Base-by-base conservation (phyloP, 1,284 basidiomycete species). In the Vanrija pseudolonga region DNA sequence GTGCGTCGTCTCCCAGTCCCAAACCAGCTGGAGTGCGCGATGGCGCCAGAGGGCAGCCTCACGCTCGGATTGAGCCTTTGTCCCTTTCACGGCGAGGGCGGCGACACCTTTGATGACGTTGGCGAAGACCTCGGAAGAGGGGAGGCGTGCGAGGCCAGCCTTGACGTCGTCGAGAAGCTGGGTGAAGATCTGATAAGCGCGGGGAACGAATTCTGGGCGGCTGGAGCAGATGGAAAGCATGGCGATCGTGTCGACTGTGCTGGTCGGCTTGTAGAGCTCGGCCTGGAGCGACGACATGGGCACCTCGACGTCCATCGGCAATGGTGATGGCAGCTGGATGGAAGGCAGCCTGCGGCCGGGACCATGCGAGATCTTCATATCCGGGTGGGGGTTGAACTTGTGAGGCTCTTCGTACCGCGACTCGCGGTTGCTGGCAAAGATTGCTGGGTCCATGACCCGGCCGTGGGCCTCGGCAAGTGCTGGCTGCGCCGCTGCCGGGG, bases 191-290 rank as follows among this genome's bases (percentile, higher is more conserved):
- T 71, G 66, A 47, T 67, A 74, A 0, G 69, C 75, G 49, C 75
- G 54, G 3, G 72, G 71, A 2, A 70, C 65, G 42, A 69, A 68
- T 51, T 74, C 72, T 3, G 65, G 64, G 26, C 69, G 53, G 7
- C 65, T 55, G n/a, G 74, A 64, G 60, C 75, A 75, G 43, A 77
- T 71, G 6, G 64, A 66, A 18, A 77, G 71, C 60, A 77, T 68
- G 7, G 71, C 69, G 14, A 72, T 53, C 9, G 67, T 61, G 51
- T 76, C 74, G 36, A 77, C 54, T 11, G 71, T 61, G 9, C 65
- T 60, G 2, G 72, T 68, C 3, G 71, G 47, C 11, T 68, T 68
- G 59, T 73, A 77, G 14, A 75, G 62, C 3, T 57, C 47, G 15
- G 60, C 38, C 32, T 70, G 67, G 14, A 63, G 38, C 7, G 60